Conservation (phyloP, 495 filamentous ascomycete species). For the Friedmanniomyces simplex region DNA sequence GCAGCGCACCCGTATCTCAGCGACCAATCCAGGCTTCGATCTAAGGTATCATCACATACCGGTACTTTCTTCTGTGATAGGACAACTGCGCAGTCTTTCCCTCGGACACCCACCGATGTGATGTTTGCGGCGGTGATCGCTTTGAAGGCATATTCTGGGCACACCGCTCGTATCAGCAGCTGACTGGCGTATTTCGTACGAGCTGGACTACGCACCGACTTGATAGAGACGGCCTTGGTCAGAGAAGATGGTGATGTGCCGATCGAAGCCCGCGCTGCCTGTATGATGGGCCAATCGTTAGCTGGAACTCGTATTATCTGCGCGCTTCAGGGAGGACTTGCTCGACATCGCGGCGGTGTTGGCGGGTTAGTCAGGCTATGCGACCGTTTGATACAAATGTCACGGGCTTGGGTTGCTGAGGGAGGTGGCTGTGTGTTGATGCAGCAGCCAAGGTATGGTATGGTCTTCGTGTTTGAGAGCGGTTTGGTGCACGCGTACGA, state of each 20-base stretch:
- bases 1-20: neutral
- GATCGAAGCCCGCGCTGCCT: slow-evolving; percentile 94
- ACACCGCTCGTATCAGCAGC: slow-evolving; percentile 1
- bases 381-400: too few relatives aligned
- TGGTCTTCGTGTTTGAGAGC: too few relatives aligned
- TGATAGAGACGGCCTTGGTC: slow-evolving; percentile 96
- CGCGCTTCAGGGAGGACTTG: neutral
- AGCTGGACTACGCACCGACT: slow-evolving; percentile 67
- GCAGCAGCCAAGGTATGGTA: too few relatives aligned
- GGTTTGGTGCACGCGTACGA: too few relatives aligned
- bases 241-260: slow-evolving; percentile 99
- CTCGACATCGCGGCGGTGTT: neutral
- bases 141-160: slow-evolving; percentile 98
- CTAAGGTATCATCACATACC: slow-evolving; percentile 46
- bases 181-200: neutral
- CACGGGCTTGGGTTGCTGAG: too few relatives aligned
- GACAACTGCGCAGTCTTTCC: slow-evolving; percentile 93
- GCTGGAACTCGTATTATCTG: neutral
- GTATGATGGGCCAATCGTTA: slow-evolving; percentile 11
- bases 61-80: slow-evolving; percentile 99
- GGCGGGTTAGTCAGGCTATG: neutral
- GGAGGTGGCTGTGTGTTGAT: too few relatives aligned
- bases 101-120: slow-evolving; percentile 88
- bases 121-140: slow-evolving; percentile 98
- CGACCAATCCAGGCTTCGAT: slow-evolving; percentile 5